Evolutionary conservation across 164 flowering plant species (phyloP), one percentile per base, ranked within the genome.

Genomic region (Tetrastigma voinierianum): DNA sequence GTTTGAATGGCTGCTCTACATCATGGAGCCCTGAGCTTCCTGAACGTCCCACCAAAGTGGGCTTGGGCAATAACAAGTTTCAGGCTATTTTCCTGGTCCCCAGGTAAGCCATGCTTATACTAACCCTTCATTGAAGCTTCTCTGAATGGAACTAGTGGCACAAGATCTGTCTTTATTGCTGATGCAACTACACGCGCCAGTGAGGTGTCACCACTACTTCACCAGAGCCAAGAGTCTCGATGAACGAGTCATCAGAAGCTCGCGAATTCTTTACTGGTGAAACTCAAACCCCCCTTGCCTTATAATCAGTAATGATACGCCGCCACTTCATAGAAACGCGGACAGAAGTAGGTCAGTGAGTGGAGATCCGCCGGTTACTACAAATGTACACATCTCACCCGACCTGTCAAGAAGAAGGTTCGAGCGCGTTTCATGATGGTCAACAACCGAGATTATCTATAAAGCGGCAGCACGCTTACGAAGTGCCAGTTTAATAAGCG

Each of bases 311-410:
- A 82, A 79, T 71, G 99, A 95, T 79, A 96, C n/a, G n/a, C n/a
- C n/a, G 98, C 67, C 90, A 82, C 69, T 72, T 95, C 98, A 98
- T 76, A 97, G 61, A 95, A 95, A 66, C 92, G 90, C 74, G 99
- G 99, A 53, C 97, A 92, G 83, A 92, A 95, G 80, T 92, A 87
- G 67, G 97, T 95, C 56, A 95, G 96, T 93, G 9, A 89, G 94
- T 68, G 97, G 88, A 62, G 88, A 70, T 78, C 97, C 97, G 52
- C 78, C 57, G 90, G 97, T 79, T 95, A 95, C 69, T 95, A 95
- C 74, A 92, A 88, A 74, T 95, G 99, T 61, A 86, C 97, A 14
- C 82, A 83, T 74, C 69, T 71, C 46, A 82, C 73, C 64, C 92
- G 99, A 72, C 90, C 86, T 46, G 97, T 92, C 25, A 95, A 88